Evolutionary conservation across 176 grass and related monocot species (phyloP).

Genomic region (Phoenix dactylifera): DNA sequence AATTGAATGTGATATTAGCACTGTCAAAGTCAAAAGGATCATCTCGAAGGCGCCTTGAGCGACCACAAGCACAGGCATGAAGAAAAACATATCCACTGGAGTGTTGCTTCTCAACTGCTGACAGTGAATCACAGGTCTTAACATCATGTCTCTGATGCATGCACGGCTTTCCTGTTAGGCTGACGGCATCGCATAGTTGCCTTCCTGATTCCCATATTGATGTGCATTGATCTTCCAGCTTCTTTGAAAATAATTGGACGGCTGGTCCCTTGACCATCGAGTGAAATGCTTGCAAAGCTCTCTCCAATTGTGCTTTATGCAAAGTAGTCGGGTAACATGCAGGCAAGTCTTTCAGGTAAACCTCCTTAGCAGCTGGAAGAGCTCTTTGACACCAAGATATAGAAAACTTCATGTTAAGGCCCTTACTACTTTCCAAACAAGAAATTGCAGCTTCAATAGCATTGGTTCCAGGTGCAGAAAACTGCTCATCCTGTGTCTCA

Average conservation of each 20-base stretch:
- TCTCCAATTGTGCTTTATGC: slow-evolving; percentile 67
- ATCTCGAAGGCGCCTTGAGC: slow-evolving; percentile 60
- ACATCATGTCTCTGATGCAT: slow-evolving; percentile 54
- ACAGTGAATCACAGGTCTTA: slow-evolving; percentile 15
- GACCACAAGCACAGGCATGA: slow-evolving; percentile 96
- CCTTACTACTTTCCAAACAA: slow-evolving; percentile 64
- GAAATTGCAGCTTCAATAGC: slow-evolving; percentile 40
- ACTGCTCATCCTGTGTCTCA: slow-evolving; percentile 26
- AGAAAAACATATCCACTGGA: slow-evolving; percentile 76
- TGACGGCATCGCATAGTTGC: slow-evolving; percentile 79
- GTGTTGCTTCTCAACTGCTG: slow-evolving; percentile 37
- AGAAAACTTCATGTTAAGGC: slow-evolving; percentile 77
- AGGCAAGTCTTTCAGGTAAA: slow-evolving; percentile 76
- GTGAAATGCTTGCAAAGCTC: slow-evolving; percentile 55
- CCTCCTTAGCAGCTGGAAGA: slow-evolving; percentile 68
- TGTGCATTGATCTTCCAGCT: slow-evolving; percentile 79
- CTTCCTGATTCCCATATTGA: slow-evolving; percentile 90
- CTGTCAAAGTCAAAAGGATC: slow-evolving; percentile 86
- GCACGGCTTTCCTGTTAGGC: slow-evolving; percentile 78
- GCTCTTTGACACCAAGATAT: slow-evolving; percentile 85
- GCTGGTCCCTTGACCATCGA: slow-evolving; percentile 87
- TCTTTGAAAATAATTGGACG: slow-evolving; percentile 46
- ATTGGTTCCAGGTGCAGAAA: slow-evolving; percentile 31
- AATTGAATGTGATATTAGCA: slow-evolving; percentile 69
- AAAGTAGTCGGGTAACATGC: slow-evolving; percentile 60